Conservation (phyloP, 495 filamentous ascomycete species). For the Ascobolus immersus region DNA sequence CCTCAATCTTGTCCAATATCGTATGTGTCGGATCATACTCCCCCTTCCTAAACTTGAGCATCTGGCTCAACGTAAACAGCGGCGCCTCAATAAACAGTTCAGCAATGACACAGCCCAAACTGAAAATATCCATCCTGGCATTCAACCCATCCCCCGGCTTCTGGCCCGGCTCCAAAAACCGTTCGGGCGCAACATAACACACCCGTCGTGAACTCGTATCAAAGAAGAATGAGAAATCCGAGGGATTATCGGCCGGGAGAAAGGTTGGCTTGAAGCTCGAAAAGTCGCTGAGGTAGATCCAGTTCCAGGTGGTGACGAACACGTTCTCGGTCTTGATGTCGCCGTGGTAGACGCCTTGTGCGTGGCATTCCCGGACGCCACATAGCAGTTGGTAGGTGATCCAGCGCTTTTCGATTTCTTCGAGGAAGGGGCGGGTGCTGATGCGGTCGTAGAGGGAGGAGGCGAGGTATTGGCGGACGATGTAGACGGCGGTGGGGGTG, state of each 20-base stretch:
- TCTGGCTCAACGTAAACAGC: conserved; percentile 74
- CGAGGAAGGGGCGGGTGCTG: conserved; percentile 86
- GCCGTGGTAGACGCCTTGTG: conserved; percentile 75
- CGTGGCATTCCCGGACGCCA: conserved; percentile 76
- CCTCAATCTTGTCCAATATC: conserved; percentile 64
- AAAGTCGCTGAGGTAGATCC: conserved; percentile 93
- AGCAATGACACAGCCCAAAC: conserved; percentile 72
- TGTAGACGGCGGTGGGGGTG: conserved; percentile 68
- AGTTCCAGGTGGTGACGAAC: conserved; percentile 96
- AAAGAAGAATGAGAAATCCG: conserved; percentile 93
- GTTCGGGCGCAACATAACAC: conserved; percentile 90
- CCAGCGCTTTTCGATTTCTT: conserved; percentile 98
- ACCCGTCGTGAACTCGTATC: conserved; percentile 75
- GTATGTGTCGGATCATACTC: conserved; percentile 71
- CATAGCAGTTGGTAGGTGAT: conserved; percentile 88
- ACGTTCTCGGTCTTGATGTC: conserved; percentile 97
- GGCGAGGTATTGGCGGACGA: conserved; percentile 89
- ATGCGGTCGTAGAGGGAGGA: conserved; percentile 94
- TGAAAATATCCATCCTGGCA: conserved; percentile 99
- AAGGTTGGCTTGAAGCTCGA: conserved; percentile 89
- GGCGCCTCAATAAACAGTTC: conserved; percentile 88
- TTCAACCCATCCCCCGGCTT: conserved; percentile 40
- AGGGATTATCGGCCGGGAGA: conserved; percentile 88
- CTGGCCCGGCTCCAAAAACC: conserved; percentile 51
- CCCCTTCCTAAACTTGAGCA: conserved; percentile 76